Percentiles rank a stretch among this genome's conserved stretches.
phyloP scores from a whole-genome alignment of 345 rosid species.

The Draba incana region DNA sequence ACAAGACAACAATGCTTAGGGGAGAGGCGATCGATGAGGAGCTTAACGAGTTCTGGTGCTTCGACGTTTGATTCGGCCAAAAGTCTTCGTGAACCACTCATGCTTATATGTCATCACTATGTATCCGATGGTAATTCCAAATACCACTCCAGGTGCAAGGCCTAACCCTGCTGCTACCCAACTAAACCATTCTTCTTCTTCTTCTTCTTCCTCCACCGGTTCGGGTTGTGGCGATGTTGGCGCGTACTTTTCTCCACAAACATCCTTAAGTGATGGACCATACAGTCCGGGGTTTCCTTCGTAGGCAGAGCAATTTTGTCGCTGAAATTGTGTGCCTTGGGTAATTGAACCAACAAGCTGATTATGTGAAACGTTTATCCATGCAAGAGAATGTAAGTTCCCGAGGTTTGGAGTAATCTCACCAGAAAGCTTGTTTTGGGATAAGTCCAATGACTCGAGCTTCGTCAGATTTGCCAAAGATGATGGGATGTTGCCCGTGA shows the following conservation, averaged over 20 bases:
- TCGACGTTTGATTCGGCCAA: not conserved
- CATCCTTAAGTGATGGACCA: not conserved
- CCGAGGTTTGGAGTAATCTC: not conserved
- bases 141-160: constrained; percentile 2
- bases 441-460: constrained; percentile 9
- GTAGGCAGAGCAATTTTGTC: not conserved
- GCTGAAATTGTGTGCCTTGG: not conserved
- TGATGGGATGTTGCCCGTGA: constrained; percentile 11
- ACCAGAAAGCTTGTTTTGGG: constrained; percentile 15
- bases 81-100: constrained; percentile 21
- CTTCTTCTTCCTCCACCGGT: not conserved
- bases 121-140: not conserved
- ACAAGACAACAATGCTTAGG: too few species aligned
- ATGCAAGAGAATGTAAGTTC: not conserved
- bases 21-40: too few species aligned
- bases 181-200: not conserved
- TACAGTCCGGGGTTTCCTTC: not conserved
- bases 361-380: constrained; percentile 15
- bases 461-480: not conserved
- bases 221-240: not conserved
- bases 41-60: not conserved
- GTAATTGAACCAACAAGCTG: constrained; percentile 13
- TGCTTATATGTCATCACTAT: constrained; percentile 2
- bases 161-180: not conserved
- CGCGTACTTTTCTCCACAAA: not conserved